These are phyloP conservation scores for Daphne laureola DNA, from an alignment of 441 rosid genomes.

Conservation along the genomic window DNA sequence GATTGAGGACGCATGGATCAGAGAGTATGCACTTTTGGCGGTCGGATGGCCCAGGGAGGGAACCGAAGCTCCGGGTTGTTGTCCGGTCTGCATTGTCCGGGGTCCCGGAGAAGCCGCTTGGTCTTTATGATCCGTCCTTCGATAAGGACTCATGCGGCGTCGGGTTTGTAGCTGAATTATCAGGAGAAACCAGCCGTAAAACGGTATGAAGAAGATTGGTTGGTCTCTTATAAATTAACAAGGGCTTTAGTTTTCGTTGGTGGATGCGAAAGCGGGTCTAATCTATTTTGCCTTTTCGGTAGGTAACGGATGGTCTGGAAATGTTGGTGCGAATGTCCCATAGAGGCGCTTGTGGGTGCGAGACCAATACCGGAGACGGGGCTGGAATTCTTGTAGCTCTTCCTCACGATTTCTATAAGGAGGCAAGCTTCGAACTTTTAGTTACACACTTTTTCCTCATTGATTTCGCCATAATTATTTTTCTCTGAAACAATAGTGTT, in stretches of 20 bases:
- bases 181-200: conserved; percentile 81
- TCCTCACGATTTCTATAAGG: conserved; percentile 73
- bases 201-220: conserved; percentile 58
- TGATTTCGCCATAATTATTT: background rate
- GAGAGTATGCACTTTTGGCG: conserved; percentile 66
- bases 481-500: background rate
- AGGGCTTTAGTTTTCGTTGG: background rate
- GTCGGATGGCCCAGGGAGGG: conserved; percentile 74
- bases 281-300: background rate
- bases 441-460: background rate
- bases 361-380: conserved; percentile 96
- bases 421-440: conserved; percentile 32
- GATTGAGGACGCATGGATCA: conserved; percentile 34
- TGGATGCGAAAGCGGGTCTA: background rate
- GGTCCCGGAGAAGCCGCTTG: conserved; percentile 96
- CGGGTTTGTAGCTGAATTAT: conserved; percentile 94
- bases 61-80: conserved; percentile 62
- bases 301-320: conserved; percentile 95
- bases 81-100: conserved; percentile 74
- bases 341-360: conserved; percentile 99
- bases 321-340: conserved; percentile 98
- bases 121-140: conserved; percentile 84
- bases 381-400: conserved; percentile 98
- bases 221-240: background rate
- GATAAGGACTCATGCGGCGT: conserved; percentile 99